Conservation (phyloP, 345 rosid species). For the Eucalyptus tenuipes region DNA sequence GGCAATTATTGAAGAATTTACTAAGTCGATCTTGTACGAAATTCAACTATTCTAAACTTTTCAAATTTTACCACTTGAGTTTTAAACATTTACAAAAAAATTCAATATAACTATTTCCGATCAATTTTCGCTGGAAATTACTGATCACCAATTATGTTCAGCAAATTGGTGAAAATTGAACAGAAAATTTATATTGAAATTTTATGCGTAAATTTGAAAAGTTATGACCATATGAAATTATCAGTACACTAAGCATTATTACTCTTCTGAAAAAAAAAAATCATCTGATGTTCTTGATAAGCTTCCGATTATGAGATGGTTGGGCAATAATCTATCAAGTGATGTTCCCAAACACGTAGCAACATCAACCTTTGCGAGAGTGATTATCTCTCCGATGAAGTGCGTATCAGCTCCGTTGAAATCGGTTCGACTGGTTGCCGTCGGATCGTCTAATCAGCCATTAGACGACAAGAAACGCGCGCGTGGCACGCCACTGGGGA, state of each 20-base stretch:
- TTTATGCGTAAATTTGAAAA: no score
- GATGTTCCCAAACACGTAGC: background rate
- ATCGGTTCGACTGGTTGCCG: background rate
- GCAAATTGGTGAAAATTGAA: fast-evolving
- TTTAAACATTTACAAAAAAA: fast-evolving
- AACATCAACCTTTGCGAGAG: background rate
- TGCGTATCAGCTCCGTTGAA: background rate
- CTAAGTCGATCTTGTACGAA: fast-evolving
- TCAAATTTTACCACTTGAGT: background rate
- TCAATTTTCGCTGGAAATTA: fast-evolving
- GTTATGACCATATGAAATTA: no score
- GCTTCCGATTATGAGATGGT: background rate
- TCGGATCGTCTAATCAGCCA: background rate
- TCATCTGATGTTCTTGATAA: no score
- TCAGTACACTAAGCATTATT: no score
- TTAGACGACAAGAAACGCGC: background rate
- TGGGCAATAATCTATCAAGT: background rate
- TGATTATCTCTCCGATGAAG: background rate
- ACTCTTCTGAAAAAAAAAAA: no score
- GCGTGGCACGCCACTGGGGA: background rate
- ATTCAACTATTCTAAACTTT: background rate
- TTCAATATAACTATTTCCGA: fast-evolving
- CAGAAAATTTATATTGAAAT: no score
- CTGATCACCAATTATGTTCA: fast-evolving
- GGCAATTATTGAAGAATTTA: background rate